Base-by-base conservation (phyloP, 2,329 filamentous ascomycete species). In the Aspergillus calidoustus region DNA sequence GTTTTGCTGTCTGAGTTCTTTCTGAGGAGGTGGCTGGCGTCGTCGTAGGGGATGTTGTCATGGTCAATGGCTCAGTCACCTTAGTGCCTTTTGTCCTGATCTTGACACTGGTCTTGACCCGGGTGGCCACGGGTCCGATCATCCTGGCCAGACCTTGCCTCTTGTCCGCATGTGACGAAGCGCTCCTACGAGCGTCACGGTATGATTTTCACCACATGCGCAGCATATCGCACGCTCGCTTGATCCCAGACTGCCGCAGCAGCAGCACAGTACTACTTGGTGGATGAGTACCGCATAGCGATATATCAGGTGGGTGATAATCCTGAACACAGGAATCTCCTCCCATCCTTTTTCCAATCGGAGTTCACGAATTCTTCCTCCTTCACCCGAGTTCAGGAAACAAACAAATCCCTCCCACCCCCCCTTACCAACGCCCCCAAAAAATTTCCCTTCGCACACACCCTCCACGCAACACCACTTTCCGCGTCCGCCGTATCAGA, bases 391-490 rank as follows among this genome's bases (percentile, higher is more conserved):
- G 31, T 30, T 23, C 11, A 75, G 49, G 72, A 69, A 38, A 68
- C 64, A 51, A 79, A 79, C 57, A 78, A 61, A 58, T 74, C 75
- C 7, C 48, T 61, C 49, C 77, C 77, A 54, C 68, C 73, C 6
- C 76, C 76, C 43, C 68, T 67, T 11, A 74, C 68, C 52, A 79
- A 50, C 2, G 75, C 75, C 19, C 70, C 71, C 19, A 79, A 59
- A 46, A 69, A 77, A 61, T 77, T 77, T 11, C 76, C 75, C 64
- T 76, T 79, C 22, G 72, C 73, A 48, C 71, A 74, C 0, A 80
- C 68, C 60, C 74, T 72, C 75, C 75, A 79, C 25, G 78, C 76
- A 23, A 79, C 72, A 59, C 64, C 71, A 4, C 61, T 64, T 23
- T 23, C 67, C 25, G 51, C 50, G 41, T 34, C 64, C 13, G 53